Evolutionary conservation across 306 rosid species (phyloP).

Genomic region (Prunus davidiana): DNA sequence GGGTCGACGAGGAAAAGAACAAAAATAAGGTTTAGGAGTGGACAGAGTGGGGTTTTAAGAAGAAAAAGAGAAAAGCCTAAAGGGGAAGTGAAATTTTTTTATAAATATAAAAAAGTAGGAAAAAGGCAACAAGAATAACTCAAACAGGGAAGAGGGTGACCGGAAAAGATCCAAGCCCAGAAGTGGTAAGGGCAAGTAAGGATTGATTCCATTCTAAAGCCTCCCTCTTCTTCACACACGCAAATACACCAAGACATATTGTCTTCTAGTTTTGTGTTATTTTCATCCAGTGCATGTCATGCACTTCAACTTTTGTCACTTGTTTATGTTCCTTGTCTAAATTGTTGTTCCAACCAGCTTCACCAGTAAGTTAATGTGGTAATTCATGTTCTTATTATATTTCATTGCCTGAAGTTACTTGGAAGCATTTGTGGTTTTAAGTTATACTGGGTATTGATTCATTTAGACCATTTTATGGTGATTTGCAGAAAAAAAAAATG

Average conservation of each 20-base stretch:
- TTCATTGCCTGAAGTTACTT: constrained; percentile 2
- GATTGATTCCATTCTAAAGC: constrained; percentile 54
- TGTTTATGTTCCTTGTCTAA: neutral
- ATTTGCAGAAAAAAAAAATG: constrained; percentile 47
- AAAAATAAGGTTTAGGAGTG: neutral
- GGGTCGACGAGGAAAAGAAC: neutral
- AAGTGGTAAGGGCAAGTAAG: constrained; percentile 56
- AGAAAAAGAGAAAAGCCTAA: neutral
- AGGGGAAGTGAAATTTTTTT: constrained; percentile 9
- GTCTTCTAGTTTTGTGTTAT: neutral
- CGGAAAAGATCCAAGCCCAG: constrained; percentile 41
- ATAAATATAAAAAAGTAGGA: neutral
- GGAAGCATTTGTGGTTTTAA: neutral
- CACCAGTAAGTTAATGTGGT: constrained; percentile 10
- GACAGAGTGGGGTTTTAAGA: neutral
- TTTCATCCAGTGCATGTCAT: constrained; percentile 8
- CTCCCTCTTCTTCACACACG: constrained; percentile 5
- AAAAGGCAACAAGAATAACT: constrained; percentile 12
- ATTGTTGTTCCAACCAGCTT: constrained; percentile 14
- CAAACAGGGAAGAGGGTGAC: constrained; percentile 19
- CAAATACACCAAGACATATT: neutral
- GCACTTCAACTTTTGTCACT: neutral
- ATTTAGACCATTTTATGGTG: constrained; percentile 17
- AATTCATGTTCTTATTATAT: constrained; percentile 13
- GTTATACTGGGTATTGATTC: constrained; percentile 3